A percentile compares a stretch with the other conserved stretches of the same genome.
Evolutionary conservation across 139 green algal species (phyloP).

Genomic region (Chlorella ohadii): DNA sequence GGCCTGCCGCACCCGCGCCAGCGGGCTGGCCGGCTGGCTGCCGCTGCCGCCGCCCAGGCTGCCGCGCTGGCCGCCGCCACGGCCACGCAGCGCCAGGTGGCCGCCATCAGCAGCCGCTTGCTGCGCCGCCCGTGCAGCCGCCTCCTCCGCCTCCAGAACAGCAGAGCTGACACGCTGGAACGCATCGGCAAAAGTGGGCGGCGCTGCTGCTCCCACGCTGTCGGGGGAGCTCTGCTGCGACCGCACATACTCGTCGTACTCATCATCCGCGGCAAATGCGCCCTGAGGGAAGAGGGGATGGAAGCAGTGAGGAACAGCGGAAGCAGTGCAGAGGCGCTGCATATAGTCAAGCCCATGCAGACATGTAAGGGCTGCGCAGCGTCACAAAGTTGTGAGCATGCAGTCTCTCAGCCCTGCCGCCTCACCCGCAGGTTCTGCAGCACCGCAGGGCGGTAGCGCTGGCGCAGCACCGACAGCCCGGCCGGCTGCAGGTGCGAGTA

Average conservation of each 20-base stretch:
- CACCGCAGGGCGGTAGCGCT: slow-evolving; percentile 46
- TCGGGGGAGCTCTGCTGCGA: neutral
- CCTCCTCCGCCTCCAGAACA: slow-evolving; percentile 1
- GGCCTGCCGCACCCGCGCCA: slow-evolving; percentile 4
- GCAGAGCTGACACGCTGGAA: neutral
- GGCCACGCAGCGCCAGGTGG: neutral
- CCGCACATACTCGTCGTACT: neutral
- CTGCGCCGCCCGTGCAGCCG: neutral
- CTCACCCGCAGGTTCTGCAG: slow-evolving; percentile 24
- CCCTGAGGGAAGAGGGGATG: neutral
- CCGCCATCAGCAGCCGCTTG: neutral
- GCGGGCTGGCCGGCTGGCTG: neutral
- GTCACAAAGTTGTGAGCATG: too few species aligned
- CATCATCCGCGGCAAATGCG: slow-evolving; percentile 1
- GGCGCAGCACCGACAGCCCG: slow-evolving; percentile 46
- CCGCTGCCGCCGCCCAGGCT: neutral
- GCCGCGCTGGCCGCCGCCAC: neutral
- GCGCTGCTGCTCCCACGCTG: neutral
- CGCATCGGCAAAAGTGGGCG: neutral
- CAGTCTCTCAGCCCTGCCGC: neutral
- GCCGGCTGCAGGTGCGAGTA: slow-evolving; percentile 47
- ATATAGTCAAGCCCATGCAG: too few species aligned
- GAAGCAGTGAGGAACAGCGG: too few species aligned
- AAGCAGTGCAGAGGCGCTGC: too few species aligned
- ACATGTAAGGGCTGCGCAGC: too few species aligned